Base-by-base conservation (phyloP, 1,284 basidiomycete genomes). In the Irpex lacteus region DNA sequence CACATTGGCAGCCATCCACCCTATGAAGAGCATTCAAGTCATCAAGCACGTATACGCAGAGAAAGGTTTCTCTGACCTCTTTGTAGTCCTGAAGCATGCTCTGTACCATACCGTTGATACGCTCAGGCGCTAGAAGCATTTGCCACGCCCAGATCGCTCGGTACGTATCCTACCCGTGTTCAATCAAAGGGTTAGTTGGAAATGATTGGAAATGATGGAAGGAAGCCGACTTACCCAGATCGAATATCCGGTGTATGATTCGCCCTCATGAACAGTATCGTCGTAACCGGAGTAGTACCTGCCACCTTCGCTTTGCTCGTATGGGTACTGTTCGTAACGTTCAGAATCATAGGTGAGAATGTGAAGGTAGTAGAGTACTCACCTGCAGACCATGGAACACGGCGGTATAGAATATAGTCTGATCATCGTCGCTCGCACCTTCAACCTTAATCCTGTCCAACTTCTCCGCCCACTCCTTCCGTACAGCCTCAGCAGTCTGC, bases 1-100 rank as follows among this genome's bases (percentile, higher is more conserved):
- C 93, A 95, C 92, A 95, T 94, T 0, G 93, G 93, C 55, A 95
- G 76, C 89, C 91, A 92, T 3, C 93, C 93, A 32, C 90, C 86
- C 32, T 26, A 26, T 26, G 26, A 26, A 4, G 26, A 26, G 4
- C 26, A 26, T 26, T 26, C 26, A 26, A 26, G 26, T 26, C 26
- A 26, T 26, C 26, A 26, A 26, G 26, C 26, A 19, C 26, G 4
- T 5, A 40, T 9, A 11, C 4, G 21, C 38, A 21, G 2, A 13
- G 15, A 11, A 11, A 21, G n/a, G 26, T 21, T 15, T 34, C 7
- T 38, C 60, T 36, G 65, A 86, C 88, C 78, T 91, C 82, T 63
- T 80, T 32, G 32, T 34, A 34, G 1, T 34, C 32, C 5, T 34
- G 32, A 5, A 34, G 5, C 81, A 34, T 34, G 5, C 32, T 34